phyloP scores from a whole-genome alignment of 2,329 filamentous ascomycete genomes.

The Xylaria sp. region DNA sequence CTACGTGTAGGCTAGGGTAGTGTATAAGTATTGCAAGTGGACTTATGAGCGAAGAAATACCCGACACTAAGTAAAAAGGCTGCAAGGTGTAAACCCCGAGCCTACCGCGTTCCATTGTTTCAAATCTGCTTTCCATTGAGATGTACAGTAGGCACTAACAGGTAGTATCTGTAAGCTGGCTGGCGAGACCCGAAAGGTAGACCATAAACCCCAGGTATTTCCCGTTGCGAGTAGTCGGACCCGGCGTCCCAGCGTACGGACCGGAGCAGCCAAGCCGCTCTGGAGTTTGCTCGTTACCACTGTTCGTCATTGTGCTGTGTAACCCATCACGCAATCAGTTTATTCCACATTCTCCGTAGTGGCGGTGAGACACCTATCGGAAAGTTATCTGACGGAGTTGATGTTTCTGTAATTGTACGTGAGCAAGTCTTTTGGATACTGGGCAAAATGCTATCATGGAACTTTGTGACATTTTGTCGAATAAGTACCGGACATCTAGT shows the following conservation, averaged over 20 bases:
- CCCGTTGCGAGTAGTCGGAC: neutral
- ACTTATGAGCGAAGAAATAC: neutral
- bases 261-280: neutral
- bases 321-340: constrained; percentile 29
- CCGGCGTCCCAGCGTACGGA: neutral
- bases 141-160: neutral
- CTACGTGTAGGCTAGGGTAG: neutral
- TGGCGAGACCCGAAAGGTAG: neutral
- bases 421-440: neutral
- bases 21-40: neutral
- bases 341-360: constrained; percentile 5
- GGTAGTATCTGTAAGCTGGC: too few relatives aligned
- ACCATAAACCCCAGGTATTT: neutral
- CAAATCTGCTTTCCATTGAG: neutral
- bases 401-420: neutral
- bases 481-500: constrained; percentile 7
- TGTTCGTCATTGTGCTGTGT: constrained; percentile 16
- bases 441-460: neutral
- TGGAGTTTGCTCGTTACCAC: neutral
- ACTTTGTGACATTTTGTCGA: neutral
- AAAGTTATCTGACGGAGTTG: neutral
- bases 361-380: constrained; percentile 27
- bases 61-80: neutral
- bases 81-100: neutral
- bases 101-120: neutral